These are phyloP conservation scores for Rehmannia glutinosa DNA, from an alignment of 257 asterid species.

Conservation along the genomic window DNA sequence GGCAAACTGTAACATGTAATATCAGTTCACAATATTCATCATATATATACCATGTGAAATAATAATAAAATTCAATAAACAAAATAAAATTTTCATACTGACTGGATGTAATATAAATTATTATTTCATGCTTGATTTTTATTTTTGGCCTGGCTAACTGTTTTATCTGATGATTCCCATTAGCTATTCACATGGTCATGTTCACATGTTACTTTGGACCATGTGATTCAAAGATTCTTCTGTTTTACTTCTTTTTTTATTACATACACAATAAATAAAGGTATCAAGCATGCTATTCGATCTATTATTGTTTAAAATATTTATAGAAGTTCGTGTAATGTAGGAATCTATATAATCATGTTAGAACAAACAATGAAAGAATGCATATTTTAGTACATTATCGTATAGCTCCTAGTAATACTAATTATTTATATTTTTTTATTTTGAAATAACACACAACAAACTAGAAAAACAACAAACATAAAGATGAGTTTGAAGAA, in stretches of 20 bases:
- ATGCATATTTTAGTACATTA: no score
- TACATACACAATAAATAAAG: background rate
- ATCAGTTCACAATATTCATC: constrained; percentile 24
- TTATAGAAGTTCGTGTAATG: background rate
- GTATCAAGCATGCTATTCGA: constrained; percentile 5
- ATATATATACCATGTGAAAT: background rate
- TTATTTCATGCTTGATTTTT: background rate
- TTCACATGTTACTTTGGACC: constrained; percentile 29
- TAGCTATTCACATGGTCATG: constrained; percentile 39
- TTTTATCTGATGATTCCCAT: constrained; percentile 27
- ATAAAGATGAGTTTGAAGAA: no score
- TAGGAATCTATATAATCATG: no score
- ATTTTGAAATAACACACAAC: no score
- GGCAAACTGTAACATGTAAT: constrained; percentile 49
- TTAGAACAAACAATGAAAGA: no score
- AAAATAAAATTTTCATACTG: no score
- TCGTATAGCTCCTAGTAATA: no score
- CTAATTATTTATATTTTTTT: no score
- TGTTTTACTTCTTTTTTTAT: background rate
- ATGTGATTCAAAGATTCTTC: constrained; percentile 39
- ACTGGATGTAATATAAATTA: no score
- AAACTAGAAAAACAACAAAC: no score
- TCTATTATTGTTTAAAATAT: background rate
- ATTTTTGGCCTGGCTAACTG: constrained; percentile 4
- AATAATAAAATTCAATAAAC: background rate